Evolutionary conservation across 148 eudicot species (phyloP), one percentile per base, ranked within the genome.

Genomic region (Silene uniflora): DNA sequence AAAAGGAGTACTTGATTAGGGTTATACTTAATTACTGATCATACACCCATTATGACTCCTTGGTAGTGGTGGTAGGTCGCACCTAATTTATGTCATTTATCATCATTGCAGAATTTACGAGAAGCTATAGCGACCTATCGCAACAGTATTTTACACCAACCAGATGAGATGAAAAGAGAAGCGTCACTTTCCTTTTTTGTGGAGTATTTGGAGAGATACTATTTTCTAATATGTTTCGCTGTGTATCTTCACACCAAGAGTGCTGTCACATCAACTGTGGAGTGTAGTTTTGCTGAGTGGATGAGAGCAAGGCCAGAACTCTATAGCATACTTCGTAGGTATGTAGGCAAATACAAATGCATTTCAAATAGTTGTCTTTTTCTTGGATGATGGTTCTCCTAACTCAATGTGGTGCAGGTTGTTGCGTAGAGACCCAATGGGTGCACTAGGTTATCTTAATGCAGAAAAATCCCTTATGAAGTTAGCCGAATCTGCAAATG

Each of bases 131-230:
- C 91, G 69, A 82, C 88, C 72, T 93, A 91, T 82, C 91, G 98
- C 78, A 93, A 83, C 73, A 93, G 93, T 75, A 93, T 93, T 72
- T 77, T 88, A 81, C 88, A 86, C 79, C 94, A 93, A 80, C 82
- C 92, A 78, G 98, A 93, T 84, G 98, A 93, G 87, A 93, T 91
- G 98, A 93, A 90, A 86, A 87, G 85, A 72, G 98, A 88, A 72
- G 92, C 98, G 68, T 85, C 93, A 56, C 95, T 93, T 79, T 93
- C 92, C 59, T 93, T 88, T 83, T 93, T 93, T 75, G 93, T 93
- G 83, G 98, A 93, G 83, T 93, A 93, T 82, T 83, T 93, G 86
- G 98, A 93, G 84, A 88, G 98, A 88, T 93, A 93, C 85, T 93
- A 93, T 84, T 93, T 83, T 88, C 90, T 93, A 22, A 93, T 90